phyloP scores from a whole-genome alignment of 1,139 yeast genomes.

The Hyphopichia khmerensis region DNA sequence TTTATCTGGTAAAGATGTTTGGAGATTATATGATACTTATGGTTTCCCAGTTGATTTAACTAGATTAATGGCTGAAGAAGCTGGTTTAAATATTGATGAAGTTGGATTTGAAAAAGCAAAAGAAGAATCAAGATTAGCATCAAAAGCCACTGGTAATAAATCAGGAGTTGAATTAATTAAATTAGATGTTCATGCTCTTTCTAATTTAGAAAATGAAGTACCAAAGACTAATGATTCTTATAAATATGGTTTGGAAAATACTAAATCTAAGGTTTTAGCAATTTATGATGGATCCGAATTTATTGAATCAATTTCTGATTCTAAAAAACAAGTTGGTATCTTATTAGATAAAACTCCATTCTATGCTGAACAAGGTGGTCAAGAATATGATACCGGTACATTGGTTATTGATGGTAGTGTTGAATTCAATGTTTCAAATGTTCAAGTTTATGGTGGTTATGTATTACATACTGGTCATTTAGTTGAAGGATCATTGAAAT shows the following conservation, averaged over 20 bases:
- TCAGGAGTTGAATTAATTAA: slow-evolving; percentile 63
- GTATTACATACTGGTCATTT: slow-evolving; percentile 91
- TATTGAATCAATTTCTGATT: slow-evolving; percentile 42
- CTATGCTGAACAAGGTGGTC: slow-evolving; percentile 99
- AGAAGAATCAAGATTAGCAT: slow-evolving; percentile 87
- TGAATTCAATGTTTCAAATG: slow-evolving; percentile 88
- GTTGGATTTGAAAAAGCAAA: slow-evolving; percentile 88
- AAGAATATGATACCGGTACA: slow-evolving; percentile 93
- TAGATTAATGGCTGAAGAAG: slow-evolving; percentile 97
- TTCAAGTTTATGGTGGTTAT: slow-evolving; percentile 90
- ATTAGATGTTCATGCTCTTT: slow-evolving; percentile 87
- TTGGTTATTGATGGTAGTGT: slow-evolving; percentile 83
- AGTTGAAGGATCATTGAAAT: slow-evolving; percentile 69
- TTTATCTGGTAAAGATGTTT: slow-evolving; percentile 89
- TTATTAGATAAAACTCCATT: slow-evolving; percentile 87
- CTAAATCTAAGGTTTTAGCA: slow-evolving; percentile 64
- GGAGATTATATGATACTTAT: slow-evolving; percentile 98
- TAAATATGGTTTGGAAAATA: slow-evolving; percentile 69
- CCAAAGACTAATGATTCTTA: slow-evolving; percentile 79
- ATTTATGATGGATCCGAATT: slow-evolving; percentile 70
- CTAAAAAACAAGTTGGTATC: slow-evolving; percentile 67
- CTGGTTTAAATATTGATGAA: slow-evolving; percentile 90
- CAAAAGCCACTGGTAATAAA: slow-evolving; percentile 78
- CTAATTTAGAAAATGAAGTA: slow-evolving; percentile 59
- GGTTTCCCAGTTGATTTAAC: slow-evolving; percentile 99